These are phyloP conservation scores for Sphaerulina populicola DNA, from an alignment of 2,329 filamentous ascomycete genomes.

Conservation along the genomic window DNA sequence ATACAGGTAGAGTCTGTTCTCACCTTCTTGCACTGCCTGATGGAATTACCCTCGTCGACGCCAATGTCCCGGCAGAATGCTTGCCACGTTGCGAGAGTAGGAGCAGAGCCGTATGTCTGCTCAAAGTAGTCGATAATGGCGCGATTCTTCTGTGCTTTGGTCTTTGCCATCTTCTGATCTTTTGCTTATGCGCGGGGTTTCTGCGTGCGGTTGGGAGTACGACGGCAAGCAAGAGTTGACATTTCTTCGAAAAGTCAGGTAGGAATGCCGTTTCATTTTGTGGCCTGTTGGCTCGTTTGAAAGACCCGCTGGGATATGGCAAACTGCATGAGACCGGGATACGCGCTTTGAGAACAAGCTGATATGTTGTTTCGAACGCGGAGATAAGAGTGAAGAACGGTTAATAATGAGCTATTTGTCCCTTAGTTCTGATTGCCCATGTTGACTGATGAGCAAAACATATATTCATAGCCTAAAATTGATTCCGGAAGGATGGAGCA, in stretches of 20 bases:
- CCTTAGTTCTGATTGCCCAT: too few species aligned
- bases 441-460: too few species aligned
- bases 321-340: background rate
- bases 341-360: background rate
- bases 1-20: background rate
- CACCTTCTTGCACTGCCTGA: conserved; percentile 22
- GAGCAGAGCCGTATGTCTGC: conserved; percentile 2
- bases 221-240: background rate
- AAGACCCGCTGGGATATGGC: background rate
- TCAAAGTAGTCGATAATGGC: conserved; percentile 8
- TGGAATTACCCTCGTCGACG: conserved; percentile 7
- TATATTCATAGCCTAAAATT: too few species aligned
- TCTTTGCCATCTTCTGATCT: background rate
- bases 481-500: conserved; percentile 6
- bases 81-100: conserved; percentile 12
- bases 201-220: too few species aligned
- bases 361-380: too few species aligned
- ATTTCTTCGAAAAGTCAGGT: background rate
- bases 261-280: background rate
- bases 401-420: too few species aligned
- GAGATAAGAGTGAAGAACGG: too few species aligned
- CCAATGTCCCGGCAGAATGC: conserved; percentile 19
- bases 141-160: too few species aligned
- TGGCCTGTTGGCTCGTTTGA: background rate
- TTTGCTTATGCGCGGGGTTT: background rate